Conservation (phyloP, 2,329 filamentous ascomycete species). For the Phaeoacremonium minimum region DNA sequence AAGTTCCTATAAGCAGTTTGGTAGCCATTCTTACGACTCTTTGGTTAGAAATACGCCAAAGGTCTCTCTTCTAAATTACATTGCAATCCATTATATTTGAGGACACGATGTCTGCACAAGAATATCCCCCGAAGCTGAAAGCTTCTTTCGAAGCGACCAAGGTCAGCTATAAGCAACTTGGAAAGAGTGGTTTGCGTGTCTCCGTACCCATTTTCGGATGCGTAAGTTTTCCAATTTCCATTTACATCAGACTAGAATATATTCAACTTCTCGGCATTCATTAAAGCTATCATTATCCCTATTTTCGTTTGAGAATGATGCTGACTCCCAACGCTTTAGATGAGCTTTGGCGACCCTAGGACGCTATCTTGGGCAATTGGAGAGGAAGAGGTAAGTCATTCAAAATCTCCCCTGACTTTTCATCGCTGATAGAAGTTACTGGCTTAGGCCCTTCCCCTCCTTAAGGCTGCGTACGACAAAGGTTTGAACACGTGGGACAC, state of each 20-base stretch:
- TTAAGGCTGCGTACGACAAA: constrained; percentile 24
- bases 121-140: background rate
- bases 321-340: too few species aligned
- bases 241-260: too few species aligned
- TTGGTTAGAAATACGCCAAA: too few species aligned
- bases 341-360: constrained; percentile 53
- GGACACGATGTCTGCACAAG: constrained; percentile 1
- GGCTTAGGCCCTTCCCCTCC: constrained; percentile 9
- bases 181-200: constrained; percentile 49
- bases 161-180: constrained; percentile 32
- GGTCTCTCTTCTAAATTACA: too few species aligned
- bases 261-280: too few species aligned
- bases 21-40: too few species aligned
- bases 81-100: too few species aligned
- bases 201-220: constrained; percentile 48
- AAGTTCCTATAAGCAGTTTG: too few species aligned
- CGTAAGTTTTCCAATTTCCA: background rate
- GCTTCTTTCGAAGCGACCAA: constrained; percentile 18
- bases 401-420: too few species aligned
- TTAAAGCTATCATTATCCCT: too few species aligned
- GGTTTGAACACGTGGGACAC: constrained; percentile 35
- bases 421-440: background rate
- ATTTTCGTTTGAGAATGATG: too few species aligned
- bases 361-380: constrained; percentile 53
- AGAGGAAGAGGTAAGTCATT: constrained; percentile 37